Conservation (phyloP, 306 rosid genomes). For the Pyrus bretschneideri region DNA sequence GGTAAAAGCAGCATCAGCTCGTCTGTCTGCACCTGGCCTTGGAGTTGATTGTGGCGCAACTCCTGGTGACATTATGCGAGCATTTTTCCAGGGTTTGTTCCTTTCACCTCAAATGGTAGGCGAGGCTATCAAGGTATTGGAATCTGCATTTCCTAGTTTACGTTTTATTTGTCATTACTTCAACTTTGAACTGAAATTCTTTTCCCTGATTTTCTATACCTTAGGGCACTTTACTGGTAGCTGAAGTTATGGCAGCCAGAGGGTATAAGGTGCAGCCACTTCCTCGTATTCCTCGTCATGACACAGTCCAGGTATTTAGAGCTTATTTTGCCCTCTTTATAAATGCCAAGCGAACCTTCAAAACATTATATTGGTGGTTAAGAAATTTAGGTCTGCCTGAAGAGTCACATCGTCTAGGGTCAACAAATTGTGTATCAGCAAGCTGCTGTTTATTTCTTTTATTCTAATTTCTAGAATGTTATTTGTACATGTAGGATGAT, state of each 20-base stretch:
- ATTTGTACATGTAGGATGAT: neutral
- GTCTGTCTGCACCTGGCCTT: conserved; percentile 90
- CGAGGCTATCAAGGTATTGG: conserved; percentile 79
- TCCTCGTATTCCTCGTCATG: conserved; percentile 62
- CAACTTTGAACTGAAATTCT: conserved; percentile 12
- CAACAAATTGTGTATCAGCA: conserved; percentile 1
- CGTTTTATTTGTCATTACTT: conserved; percentile 10
- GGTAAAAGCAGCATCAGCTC: conserved; percentile 88
- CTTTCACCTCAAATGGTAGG: conserved; percentile 99
- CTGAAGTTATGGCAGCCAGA: conserved; percentile 79
- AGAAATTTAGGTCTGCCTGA: neutral
- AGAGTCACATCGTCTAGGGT: neutral
- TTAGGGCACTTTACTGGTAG: conserved; percentile 73
- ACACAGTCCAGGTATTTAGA: conserved; percentile 69
- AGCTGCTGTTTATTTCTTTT: neutral
- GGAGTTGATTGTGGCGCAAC: conserved; percentile 84
- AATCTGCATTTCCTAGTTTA: conserved; percentile 10
- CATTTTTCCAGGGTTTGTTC: conserved; percentile 84
- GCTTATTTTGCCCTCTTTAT: neutral
- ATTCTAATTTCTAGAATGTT: neutral
- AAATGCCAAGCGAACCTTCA: neutral
- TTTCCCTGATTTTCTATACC: conserved; percentile 7
- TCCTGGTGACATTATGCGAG: conserved; percentile 80
- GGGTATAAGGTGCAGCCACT: conserved; percentile 90
- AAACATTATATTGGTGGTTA: neutral